These are phyloP conservation scores for Aethionema arabicum DNA, from an alignment of 345 rosid genomes.

Conservation along the genomic window DNA sequence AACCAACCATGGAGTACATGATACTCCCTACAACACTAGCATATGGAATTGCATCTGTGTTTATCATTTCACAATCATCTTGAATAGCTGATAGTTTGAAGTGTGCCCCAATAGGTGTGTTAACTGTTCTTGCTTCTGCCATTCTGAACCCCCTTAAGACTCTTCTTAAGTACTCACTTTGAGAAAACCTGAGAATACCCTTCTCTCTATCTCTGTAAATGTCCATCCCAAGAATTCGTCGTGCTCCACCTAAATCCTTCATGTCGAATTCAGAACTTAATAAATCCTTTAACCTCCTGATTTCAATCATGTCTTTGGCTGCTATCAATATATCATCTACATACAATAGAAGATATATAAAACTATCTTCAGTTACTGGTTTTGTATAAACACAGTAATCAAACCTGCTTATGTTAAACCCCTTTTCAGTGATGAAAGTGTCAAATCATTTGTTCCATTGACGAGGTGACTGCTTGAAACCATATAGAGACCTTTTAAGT, in stretches of 20 bases:
- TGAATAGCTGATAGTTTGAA: background rate
- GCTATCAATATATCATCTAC: constrained; percentile 16
- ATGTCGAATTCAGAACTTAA: constrained; percentile 7
- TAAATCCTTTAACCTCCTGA: background rate
- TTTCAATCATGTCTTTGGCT: background rate
- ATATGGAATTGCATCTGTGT: background rate
- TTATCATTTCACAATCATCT: background rate
- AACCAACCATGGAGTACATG: constrained; percentile 5
- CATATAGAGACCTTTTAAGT: too few relatives aligned
- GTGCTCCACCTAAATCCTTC: background rate
- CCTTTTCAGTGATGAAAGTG: background rate
- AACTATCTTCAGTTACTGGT: background rate
- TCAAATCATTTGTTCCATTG: constrained; percentile 17
- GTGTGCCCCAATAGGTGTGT: background rate
- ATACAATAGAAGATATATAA: constrained; percentile 2
- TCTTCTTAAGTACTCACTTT: background rate
- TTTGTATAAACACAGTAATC: constrained; percentile 2
- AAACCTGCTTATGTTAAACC: background rate
- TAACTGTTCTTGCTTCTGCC: background rate
- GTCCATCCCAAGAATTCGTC: constrained; percentile 13
- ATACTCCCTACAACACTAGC: background rate
- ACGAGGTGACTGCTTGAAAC: background rate
- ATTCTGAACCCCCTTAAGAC: background rate
- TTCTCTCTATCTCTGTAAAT: background rate
- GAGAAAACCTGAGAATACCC: background rate